Base-by-base conservation (phyloP, 1,284 basidiomycete species). In the Fomes fomentarius region DNA sequence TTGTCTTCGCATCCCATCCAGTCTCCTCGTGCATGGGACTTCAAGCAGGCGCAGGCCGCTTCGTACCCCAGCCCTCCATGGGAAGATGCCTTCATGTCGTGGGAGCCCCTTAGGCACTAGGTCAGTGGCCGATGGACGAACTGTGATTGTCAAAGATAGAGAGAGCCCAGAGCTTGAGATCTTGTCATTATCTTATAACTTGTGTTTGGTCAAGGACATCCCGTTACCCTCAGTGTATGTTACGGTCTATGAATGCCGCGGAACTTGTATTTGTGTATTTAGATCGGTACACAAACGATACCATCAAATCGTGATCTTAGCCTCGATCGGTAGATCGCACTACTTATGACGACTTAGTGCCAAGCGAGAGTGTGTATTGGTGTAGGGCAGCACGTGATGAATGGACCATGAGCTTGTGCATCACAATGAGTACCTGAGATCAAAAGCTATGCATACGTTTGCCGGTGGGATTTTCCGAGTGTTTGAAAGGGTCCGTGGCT, bases 71-170 rank as follows among this genome's bases (percentile, higher is more conserved):
- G 60, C 37, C 62, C 63, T 54, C 63, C 73, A 48, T 69, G 67
- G 55, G 75, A 79, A 26, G 76, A 78, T 52, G 68, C 74, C 1
- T 77, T 80, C 56, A 78, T 77, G 75, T 74, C 73, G 39, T 79
- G 76, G 78, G 71, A 74, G 56, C 73, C 74, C 25, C 61, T 70
- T 31, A 64, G 66, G 37, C 70, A 68, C 48, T 58, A 65, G 28
- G 37, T 52, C 10, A 59, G 63, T 9, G 60, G 64, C 62, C 48
- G 35, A 41, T 45, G 31, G 33, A 43, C 25, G 47, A 45, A 14
- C 39, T 49, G 19, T 53, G 42, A 37, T 21, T 5, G 11, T 51
- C 47, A 30, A 43, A 40, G 50, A 47, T n/a, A 24, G n/a, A 25
- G 31, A 50, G 45, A 38, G 46, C 19, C 37, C 35, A 50, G 41